phyloP scores from a whole-genome alignment of 768 basidiomycete species.

The Tylopilus rubrobrunneus region DNA sequence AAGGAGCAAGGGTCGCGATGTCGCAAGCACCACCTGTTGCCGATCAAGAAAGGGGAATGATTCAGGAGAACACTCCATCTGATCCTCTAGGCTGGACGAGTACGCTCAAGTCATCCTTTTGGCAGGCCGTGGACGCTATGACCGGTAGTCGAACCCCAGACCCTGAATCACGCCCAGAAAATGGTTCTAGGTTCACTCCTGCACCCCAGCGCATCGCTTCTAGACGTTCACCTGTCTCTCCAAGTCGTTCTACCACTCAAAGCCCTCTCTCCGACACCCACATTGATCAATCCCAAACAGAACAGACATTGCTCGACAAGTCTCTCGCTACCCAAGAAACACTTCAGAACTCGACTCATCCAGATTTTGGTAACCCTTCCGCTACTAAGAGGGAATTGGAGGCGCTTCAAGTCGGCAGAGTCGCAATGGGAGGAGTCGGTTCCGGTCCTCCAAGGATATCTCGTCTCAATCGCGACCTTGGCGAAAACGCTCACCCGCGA shows the following conservation, averaged over 20 bases:
- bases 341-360: not conserved
- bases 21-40: not conserved
- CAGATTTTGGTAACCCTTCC: not conserved
- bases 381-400: not conserved
- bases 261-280: not conserved
- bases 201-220: constrained; percentile 16
- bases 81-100: constrained; percentile 38
- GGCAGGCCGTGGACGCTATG: constrained; percentile 48
- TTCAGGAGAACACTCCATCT: not conserved
- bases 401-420: not conserved
- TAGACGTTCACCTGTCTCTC: constrained; percentile 11
- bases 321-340: not conserved
- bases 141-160: constrained; percentile 37
- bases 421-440: not conserved
- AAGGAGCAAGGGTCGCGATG: not conserved
- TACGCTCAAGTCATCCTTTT: constrained; percentile 41
- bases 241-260: not conserved
- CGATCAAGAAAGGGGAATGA: not conserved
- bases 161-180: not conserved
- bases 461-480: constrained; percentile 1
- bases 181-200: constrained; percentile 21
- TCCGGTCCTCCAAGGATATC: not conserved
- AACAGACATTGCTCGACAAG: not conserved
- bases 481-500: not conserved
- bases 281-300: not conserved